phyloP scores from a whole-genome alignment of 345 rosid genomes.

The Raphanus raphanistrum region DNA sequence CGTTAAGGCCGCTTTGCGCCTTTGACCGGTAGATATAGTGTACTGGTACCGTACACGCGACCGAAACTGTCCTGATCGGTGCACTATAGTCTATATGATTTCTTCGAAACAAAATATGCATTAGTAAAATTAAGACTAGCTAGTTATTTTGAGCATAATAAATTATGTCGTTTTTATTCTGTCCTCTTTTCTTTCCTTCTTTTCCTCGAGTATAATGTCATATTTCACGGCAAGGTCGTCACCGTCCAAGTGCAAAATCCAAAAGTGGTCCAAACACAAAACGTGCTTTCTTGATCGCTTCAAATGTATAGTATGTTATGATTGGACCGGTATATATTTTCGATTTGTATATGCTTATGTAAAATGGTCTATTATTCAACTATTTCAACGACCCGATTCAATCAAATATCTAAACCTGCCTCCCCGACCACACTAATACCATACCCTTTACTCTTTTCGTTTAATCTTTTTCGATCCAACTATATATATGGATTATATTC shows the following conservation, averaged over 20 bases:
- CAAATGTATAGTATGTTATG: not conserved
- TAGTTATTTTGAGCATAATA: not conserved
- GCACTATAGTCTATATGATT: not conserved
- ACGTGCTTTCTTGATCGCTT: not conserved
- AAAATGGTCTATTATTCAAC: not conserved
- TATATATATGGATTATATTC: not conserved
- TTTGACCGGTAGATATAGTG: conserved; percentile 30
- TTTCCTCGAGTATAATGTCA: not conserved
- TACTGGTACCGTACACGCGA: not conserved
- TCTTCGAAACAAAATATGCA: not conserved
- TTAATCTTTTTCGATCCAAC: not conserved
- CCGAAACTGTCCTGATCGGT: not conserved
- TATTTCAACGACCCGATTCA: not conserved
- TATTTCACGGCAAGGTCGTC: conserved; percentile 9
- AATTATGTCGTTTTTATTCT: not conserved
- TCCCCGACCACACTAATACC: not conserved
- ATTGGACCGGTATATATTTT: not conserved
- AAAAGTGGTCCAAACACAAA: conserved; percentile 11
- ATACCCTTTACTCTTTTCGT: not conserved
- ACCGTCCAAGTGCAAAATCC: conserved; percentile 2
- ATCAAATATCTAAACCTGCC: conserved; percentile 5
- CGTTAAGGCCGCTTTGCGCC: conserved; percentile 66
- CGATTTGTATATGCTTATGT: not conserved
- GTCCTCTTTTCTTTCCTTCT: not conserved
- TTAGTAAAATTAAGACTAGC: not conserved